Evolutionary conservation across 768 basidiomycete species (phyloP).

Genomic region (Boletus insuetus): DNA sequence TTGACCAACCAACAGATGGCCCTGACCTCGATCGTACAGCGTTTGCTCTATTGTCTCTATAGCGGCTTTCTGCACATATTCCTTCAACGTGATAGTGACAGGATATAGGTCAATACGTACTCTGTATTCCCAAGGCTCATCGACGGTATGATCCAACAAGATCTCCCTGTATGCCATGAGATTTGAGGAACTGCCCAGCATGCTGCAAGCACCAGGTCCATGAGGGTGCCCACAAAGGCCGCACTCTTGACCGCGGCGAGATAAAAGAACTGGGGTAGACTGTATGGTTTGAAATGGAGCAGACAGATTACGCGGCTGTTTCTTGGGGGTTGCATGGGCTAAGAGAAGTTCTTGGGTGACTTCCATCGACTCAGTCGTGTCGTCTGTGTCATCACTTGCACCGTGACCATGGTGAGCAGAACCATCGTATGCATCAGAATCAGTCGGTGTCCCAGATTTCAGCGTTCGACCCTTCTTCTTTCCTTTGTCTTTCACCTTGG

Average conservation of each 20-base stretch:
- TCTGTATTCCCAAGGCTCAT: constrained; percentile 64
- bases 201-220: constrained; percentile 49
- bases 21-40: constrained; percentile 53
- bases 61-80: constrained; percentile 51
- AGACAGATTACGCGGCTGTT: constrained; percentile 1
- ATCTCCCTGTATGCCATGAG: constrained; percentile 69
- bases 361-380: constrained; percentile 25
- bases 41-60: constrained; percentile 68
- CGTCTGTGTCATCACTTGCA: constrained; percentile 22
- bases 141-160: constrained; percentile 58
- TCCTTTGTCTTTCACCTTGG: constrained; percentile 34
- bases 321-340: not conserved
- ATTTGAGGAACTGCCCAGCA: constrained; percentile 65
- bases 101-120: constrained; percentile 37
- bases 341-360: constrained; percentile 2
- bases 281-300: constrained; percentile 3
- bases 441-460: constrained; percentile 35
- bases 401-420: constrained; percentile 11
- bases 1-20: constrained; percentile 58
- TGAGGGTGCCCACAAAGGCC: constrained; percentile 62
- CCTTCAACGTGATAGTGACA: constrained; percentile 3
- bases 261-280: not conserved
- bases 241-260: constrained; percentile 37
- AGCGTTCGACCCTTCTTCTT: constrained; percentile 34
- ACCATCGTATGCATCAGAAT: constrained; percentile 39